Percentiles rank a stretch among this genome's conserved stretches.
These are phyloP conservation scores for Edaphochlamys debaryana DNA, from an alignment of 139 green algal species.

Conservation along the genomic window DNA sequence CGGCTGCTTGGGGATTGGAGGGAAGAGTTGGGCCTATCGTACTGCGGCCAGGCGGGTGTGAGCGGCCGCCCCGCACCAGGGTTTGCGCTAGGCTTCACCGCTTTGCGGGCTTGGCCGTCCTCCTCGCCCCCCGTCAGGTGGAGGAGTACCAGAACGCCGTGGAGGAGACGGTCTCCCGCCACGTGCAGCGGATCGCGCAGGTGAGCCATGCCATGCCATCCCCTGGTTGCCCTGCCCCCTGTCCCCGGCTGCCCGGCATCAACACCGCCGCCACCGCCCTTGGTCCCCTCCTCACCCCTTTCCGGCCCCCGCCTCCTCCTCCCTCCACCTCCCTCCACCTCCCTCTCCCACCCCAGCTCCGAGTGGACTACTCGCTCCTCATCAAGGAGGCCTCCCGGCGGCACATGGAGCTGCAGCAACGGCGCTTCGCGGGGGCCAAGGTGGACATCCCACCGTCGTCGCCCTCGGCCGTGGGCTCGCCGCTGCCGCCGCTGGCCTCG, in stretches of 20 bases:
- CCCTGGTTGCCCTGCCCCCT: neutral
- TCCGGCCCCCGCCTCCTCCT: neutral
- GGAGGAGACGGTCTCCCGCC: conserved; percentile 11
- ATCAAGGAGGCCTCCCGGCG: conserved; percentile 33
- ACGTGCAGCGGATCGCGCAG: conserved; percentile 22
- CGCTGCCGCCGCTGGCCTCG: neutral
- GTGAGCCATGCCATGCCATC: neutral
- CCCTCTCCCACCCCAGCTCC: neutral
- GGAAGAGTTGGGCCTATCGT: too few relatives aligned
- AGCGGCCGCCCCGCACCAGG: too few relatives aligned
- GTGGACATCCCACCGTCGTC: conserved; percentile 11
- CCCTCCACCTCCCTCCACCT: too few relatives aligned
- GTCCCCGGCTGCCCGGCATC: neutral
- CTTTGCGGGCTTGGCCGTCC: too few relatives aligned
- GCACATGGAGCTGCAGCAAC: conserved; percentile 45
- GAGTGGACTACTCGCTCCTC: conserved; percentile 20
- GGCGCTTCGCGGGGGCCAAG: conserved; percentile 26
- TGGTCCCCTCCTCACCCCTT: too few relatives aligned
- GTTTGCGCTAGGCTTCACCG: too few relatives aligned
- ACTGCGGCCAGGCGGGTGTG: too few relatives aligned
- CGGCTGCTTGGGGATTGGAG: too few relatives aligned
- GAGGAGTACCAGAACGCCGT: conserved; percentile 36
- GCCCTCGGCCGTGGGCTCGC: neutral
- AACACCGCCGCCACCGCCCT: too few relatives aligned
- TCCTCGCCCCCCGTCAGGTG: neutral